Evolutionary conservation across 164 flowering plant genomes (phyloP), one percentile per base, ranked within the genome.

Genomic region (Vitis labrusca): DNA sequence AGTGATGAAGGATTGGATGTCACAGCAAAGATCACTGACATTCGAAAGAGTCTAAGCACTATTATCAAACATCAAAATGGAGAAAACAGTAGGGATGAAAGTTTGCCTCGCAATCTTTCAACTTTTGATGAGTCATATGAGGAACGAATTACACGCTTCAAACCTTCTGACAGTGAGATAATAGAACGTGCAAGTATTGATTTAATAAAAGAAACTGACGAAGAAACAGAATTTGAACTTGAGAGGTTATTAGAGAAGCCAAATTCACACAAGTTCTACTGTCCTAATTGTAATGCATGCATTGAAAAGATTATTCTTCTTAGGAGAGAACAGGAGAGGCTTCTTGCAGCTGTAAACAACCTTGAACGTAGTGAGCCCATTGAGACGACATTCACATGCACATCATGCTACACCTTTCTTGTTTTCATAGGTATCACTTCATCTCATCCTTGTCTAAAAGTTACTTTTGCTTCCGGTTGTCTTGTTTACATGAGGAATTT

Each of bases 331-430:
- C 77, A 86, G 47, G 44, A 32, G 44, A 32, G 44, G 44, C 44
- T 32, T 32, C 44, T 32, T 32, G 44, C 44, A 32, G 44, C 44
- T 32, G 6, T 32, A 32, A 32, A 32, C 5, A 6, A 32, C 44
- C 44, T 32, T 32, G 44, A 32, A 32, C 44, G 5, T 32, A 32
- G 44, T 3, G 44, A 3, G 44, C 44, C 6, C 5, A 6, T 32
- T 32, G 44, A 32, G 44, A 32, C 3, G 6, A 65, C 72, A 14
- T 89, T 93, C 78, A 78, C 87, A 77, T 93, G 98, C 80, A 81
- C 90, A 68, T 81, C 89, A 48, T 93, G 98, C 81, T 87, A 89
- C 80, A 84, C 86, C 82, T 23, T 87, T 74, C 86, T 93, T 79
- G 75, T 85, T 76, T 89, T 87, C n/a, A 66, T 79, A 77, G 91